A percentile compares a stretch with the other conserved stretches of the same genome.
These are phyloP conservation scores for Podaxis sp. DNA, from an alignment of 768 basidiomycete genomes.

Conservation along the genomic window DNA sequence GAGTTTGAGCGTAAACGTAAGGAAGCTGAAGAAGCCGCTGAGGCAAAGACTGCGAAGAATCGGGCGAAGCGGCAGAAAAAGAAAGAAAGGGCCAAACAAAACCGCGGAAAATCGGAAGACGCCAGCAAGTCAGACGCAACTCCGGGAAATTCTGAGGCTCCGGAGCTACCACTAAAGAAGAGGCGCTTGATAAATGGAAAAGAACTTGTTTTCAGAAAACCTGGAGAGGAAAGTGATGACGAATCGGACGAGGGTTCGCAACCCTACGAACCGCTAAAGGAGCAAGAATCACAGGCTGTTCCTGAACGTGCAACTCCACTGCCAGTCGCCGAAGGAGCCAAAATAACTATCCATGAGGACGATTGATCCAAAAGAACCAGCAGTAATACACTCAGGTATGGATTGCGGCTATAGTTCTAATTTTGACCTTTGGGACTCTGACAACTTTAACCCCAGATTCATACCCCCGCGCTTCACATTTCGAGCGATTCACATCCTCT, in stretches of 20 bases:
- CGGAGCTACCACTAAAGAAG: constrained; percentile 64
- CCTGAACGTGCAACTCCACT: constrained; percentile 9
- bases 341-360: constrained; percentile 32
- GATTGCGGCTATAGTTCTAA: neutral
- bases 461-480: neutral
- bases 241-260: constrained; percentile 28
- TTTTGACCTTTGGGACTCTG: neutral
- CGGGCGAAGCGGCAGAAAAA: constrained; percentile 92
- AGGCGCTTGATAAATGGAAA: constrained; percentile 77
- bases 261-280: constrained; percentile 3
- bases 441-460: neutral
- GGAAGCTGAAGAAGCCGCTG: constrained; percentile 66
- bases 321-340: constrained; percentile 18
- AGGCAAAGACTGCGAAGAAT: constrained; percentile 94
- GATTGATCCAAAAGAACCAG: constrained; percentile 17
- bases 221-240: constrained; percentile 39
- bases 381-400: neutral
- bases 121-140: constrained; percentile 16
- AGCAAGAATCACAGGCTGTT: neutral
- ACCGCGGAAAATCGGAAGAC: constrained; percentile 26
- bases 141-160: constrained; percentile 18
- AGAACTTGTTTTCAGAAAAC: constrained; percentile 54
- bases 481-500: neutral
- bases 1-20: constrained; percentile 77
- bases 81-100: constrained; percentile 64